These are phyloP conservation scores for Yamadazyma sp. DNA, from an alignment of 805 yeast genomes.

Conservation along the genomic window DNA sequence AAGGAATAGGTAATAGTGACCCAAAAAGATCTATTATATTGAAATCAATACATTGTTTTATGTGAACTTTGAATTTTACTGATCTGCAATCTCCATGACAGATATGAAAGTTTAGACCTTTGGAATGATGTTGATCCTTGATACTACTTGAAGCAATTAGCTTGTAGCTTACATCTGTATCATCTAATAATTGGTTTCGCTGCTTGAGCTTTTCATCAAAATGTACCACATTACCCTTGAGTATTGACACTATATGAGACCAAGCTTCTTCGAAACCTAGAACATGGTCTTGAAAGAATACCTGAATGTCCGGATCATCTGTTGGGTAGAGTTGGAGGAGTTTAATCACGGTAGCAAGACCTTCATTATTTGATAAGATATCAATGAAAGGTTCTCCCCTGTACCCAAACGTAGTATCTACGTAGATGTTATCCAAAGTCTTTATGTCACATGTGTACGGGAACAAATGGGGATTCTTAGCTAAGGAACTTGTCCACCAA, in stretches of 20 bases:
- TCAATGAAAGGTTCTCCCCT: conserved; percentile 49
- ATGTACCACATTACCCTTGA: conserved; percentile 4
- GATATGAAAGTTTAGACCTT: conserved; percentile 1
- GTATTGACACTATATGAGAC: conserved; percentile 28
- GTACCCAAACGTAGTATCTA: conserved; percentile 53
- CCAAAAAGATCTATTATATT: conserved; percentile 33
- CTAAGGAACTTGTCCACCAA: conserved; percentile 43
- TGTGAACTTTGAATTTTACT: conserved; percentile 9
- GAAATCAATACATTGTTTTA: conserved; percentile 38
- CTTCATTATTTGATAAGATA: conserved; percentile 40
- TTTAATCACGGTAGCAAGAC: conserved; percentile 31
- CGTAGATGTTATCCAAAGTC: conserved; percentile 43
- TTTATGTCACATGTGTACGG: conserved; percentile 38
- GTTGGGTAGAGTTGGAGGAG: conserved; percentile 42
- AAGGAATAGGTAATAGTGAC: conserved; percentile 22
- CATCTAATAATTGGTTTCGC: not conserved
- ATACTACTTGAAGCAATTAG: too few relatives aligned
- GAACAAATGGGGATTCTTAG: conserved; percentile 35
- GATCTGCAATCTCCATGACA: not conserved
- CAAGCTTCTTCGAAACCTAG: conserved; percentile 57
- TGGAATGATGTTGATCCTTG: not conserved
- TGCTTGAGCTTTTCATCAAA: not conserved
- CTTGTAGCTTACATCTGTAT: not conserved
- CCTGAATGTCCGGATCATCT: conserved; percentile 34
- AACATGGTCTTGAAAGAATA: conserved; percentile 37